Base-by-base conservation (phyloP, 495 filamentous ascomycete species). In the Pyrenula aspistea region DNA sequence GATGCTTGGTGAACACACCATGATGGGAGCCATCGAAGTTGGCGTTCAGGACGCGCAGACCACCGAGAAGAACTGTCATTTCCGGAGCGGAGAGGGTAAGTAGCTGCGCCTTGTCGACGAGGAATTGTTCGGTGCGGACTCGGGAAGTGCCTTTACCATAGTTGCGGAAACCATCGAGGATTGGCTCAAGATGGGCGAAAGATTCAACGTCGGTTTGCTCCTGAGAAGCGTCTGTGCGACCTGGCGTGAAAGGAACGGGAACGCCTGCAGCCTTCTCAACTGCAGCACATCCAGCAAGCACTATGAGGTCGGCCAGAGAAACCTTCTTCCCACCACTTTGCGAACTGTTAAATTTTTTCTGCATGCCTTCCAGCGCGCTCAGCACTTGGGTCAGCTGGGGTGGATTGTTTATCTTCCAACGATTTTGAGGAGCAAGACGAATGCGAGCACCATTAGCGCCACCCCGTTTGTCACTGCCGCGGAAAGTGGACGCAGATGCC, bases 371-470 rank as follows among this genome's bases (percentile, higher is more conserved):
- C 49, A 88, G 73, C 0, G 76, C 75, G 22, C 57, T 59, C 25
- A 88, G 71, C 11, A 83, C 78, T 67, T 83, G 71, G 24, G 61
- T 67, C 49, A 87, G 68, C 67, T 82, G 76, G 0, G 75, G 58
- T 25, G 83, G 82, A 67, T 83, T 80, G 75, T 87, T 88, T 59
- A 83, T 77, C 61, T 78, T 66, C 85, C 85, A 88, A 61, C 81
- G 70, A 53, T 78, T 80, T 69, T 84, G 80, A 19, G 85, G 85
- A 20, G 73, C 72, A n/a, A 88, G 80, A 36, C 84, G 83, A 62
- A 88, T 84, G 61, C 83, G 85, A 2, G 81, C 84, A 56, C 85
- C 85, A 59, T 87, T 87, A 68, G 84, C 85, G 59, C 85, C 85
- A 58, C 85, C 85, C 56, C 85, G 83, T 78, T 87, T 88, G 76